Evolutionary conservation across 1,284 basidiomycete species (phyloP).

Genomic region (Irpex lacteus): DNA sequence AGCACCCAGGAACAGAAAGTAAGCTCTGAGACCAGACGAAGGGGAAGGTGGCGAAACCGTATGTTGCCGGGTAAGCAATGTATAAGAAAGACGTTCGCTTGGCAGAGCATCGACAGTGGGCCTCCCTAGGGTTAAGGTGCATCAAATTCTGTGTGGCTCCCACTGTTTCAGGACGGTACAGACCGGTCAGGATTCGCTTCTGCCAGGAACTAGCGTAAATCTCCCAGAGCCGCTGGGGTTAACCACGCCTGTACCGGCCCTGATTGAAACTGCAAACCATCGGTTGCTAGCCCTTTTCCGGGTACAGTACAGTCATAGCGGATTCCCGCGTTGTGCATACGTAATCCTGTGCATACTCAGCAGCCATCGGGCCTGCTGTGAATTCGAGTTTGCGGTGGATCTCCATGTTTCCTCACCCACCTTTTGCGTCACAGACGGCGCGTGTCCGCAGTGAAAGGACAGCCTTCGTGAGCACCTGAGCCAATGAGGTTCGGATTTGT

Average conservation of each 20-base stretch:
- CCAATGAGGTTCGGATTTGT: not conserved
- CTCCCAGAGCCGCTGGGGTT: slow-evolving; percentile 10
- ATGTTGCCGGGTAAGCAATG: slow-evolving; percentile 1
- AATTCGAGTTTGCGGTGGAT: not conserved
- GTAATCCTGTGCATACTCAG: slow-evolving; percentile 16
- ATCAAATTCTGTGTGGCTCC: not conserved
- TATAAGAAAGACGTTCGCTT: slow-evolving; percentile 8
- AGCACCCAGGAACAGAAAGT: not conserved
- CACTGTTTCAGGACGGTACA: slow-evolving; percentile 12
- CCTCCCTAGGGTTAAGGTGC: slow-evolving; percentile 4
- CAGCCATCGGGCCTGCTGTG: not conserved
- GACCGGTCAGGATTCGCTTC: slow-evolving; percentile 5
- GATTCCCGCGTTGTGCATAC: slow-evolving; percentile 9
- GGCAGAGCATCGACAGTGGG: slow-evolving; percentile 8
- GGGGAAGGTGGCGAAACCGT: not conserved
- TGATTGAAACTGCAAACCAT: slow-evolving; percentile 11
- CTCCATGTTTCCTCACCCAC: not conserved
- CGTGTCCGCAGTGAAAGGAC: not conserved
- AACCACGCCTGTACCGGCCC: slow-evolving; percentile 10
- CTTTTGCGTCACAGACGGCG: not conserved
- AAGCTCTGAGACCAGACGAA: not conserved
- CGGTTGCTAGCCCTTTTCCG: slow-evolving; percentile 16
- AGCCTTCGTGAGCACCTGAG: not conserved
- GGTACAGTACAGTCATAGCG: slow-evolving; percentile 4
- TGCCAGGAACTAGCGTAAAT: slow-evolving; percentile 13